Base-by-base conservation (phyloP, 495 filamentous ascomycete genomes). In the Lasiosphaeris hirsuta region DNA sequence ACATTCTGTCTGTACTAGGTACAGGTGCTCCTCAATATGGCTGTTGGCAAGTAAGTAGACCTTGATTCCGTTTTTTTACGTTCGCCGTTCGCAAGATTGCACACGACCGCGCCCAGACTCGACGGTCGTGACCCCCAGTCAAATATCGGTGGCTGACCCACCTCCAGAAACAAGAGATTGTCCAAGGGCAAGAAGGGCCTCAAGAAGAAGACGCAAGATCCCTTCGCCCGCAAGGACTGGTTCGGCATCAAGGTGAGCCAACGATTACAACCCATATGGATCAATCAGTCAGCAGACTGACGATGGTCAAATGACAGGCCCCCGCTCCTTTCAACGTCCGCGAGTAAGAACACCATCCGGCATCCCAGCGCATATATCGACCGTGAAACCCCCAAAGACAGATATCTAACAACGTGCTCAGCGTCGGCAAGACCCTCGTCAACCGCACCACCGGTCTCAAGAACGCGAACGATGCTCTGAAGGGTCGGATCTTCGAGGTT, bases 121-220 rank as follows among this genome's bases (percentile, higher is more conserved):
- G 45, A 46, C 57, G 51, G 53, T 19, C 37, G 48, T 39, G 54
- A 51, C 45, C 57, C 57, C 41, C 43, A 33, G 56, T 51, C 55
- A 51, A 51, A 41, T 59, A 59, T 51, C 43, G 48, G 63, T 64
- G 49, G 69, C 78, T 79, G 75, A 81, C 74, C 69, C 19, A 46
- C 45, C 44, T 70, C 73, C 71, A 98, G 95, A 89, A 98, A 98
- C 85, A 97, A 98, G 90, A 89, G 94, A 78, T 85, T 98, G 81
- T 97, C 94, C 50, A 98, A 98, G 84, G 95, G 94, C 82, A 98
- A 98, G 90, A 98, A 98, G 86, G 94, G 94, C 75, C 86, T 98
- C 70, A 98, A 98, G 90, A 98, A 98, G 94, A 92, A 90, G 79
- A 86, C 89, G 56, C 86, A 90, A 72, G 94, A 98, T 75, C 95